Evolutionary conservation across 2,329 filamentous ascomycete genomes (phyloP), one percentile per base, ranked within the genome.

Genomic region (Calonectria hawksworthii): DNA sequence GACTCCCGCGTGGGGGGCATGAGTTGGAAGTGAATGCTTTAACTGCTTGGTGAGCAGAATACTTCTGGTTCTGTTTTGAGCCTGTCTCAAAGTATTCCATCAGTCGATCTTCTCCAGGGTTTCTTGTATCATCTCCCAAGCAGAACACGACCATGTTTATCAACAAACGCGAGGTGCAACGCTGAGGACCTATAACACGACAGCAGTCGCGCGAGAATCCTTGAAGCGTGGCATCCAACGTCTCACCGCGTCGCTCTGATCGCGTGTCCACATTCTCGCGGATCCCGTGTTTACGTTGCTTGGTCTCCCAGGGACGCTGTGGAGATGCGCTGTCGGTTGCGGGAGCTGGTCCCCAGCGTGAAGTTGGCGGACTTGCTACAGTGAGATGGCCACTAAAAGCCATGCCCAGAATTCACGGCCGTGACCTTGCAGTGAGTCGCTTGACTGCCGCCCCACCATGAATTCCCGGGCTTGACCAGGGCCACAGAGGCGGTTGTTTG

Each of bases 391-490:
- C 76, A 78, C 76, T 74, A 73, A 79, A 76, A 76, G 68, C 68
- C 68, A 47, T 30, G 13, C n/a, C 36, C 50, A 32, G 23, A 59
- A 80, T 81, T 81, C 80, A 81, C 80, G 80, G 76, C 59, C 73
- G 47, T 59, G 67, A 67, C 54, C 54, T 52, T 5, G 2, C 23
- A 50, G 50, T 51, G 18, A 41, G 67, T 56, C 36, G 26, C 47
- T 64, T 54, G 59, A 73, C 73, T 67, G 66, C 50, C 68, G 51
- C 72, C 47, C 73, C 64, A 50, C 28, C 54, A 32, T 26, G 26
- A 16, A 68, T 44, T 54, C 30, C 47, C 56, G 32, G 52, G 34
- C 61, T 50, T 21, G 41, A 51, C 50, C 18, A 65, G 47, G 32
- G 67, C 70, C 56, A 47, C 30, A 56, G 66, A 56, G 70, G 67